Evolutionary conservation across 2,329 filamentous ascomycete species (phyloP), one percentile per base, ranked within the genome.

Genomic region (Leptoxyphium fumago): DNA sequence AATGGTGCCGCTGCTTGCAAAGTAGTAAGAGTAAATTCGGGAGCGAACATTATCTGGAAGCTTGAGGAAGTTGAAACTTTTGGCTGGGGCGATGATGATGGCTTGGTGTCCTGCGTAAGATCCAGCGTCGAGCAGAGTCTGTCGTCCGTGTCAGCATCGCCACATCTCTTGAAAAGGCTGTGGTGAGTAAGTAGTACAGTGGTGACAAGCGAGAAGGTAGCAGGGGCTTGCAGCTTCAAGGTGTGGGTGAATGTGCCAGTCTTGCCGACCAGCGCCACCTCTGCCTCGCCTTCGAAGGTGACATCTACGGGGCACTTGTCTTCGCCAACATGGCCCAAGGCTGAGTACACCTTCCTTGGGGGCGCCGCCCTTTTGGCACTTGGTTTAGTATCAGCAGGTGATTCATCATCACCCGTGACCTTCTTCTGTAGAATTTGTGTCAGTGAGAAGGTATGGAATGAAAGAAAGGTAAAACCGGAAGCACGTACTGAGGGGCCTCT

Each of bases 11-110:
- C 53, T 52, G 11, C 50, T 50, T 17, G 55, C 52, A 44, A 64
- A 56, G 39, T 59, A 55, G 42, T 54, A 50, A 17, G 44, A 43
- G 43, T 59, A 58, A 45, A 64, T 54, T 28, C 51, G 55, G 10
- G 40, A 45, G 29, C 58, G 60, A 18, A 59, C 47, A 10, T 54
- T 51, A 2, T 46, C 32, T 0, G 56, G 50, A 0, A 66, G 54
- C 21, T 51, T 49, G 42, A 61, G 41, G 51, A 64, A 57, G 0
- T 45, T 48, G 50, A 65, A 63, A 1, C 60, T 54, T 39, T 54
- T 51, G 26, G 55, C 52, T 2, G 61, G 60, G 17, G 55, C 54
- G 44, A 66, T 26, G 21, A 64, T 41, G 42, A 65, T 53, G 10
- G 58, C 61, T 43, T 63, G 57, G 40, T 55, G 47, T 14, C 61